phyloP scores from a whole-genome alignment of 2,329 filamentous ascomycete genomes.

The Neonectria neomacrospora region DNA sequence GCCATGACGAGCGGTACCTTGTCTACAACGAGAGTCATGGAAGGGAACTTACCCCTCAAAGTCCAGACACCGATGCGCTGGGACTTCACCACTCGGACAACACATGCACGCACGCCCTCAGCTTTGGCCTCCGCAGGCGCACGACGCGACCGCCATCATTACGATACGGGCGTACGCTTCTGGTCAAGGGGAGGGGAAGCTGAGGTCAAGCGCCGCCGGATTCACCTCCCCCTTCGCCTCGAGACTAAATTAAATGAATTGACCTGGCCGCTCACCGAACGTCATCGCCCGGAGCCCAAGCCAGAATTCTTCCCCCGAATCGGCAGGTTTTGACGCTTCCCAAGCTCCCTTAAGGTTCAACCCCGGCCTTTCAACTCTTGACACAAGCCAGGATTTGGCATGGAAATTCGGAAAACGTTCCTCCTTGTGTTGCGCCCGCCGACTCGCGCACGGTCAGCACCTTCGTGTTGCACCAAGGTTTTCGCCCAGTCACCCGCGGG shows the following conservation, averaged over 20 bases:
- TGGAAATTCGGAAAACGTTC: background rate
- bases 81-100: background rate
- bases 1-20: slow-evolving; percentile 27
- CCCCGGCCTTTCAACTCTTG: slow-evolving; percentile 16
- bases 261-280: background rate
- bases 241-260: background rate
- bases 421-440: background rate
- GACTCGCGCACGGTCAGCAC: background rate
- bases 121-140: slow-evolving; percentile 9
- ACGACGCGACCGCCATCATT: slow-evolving; percentile 13
- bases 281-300: background rate
- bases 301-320: background rate
- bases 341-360: slow-evolving; percentile 11
- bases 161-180: background rate
- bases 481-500: slow-evolving; percentile 7
- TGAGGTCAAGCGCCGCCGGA: slow-evolving; percentile 1
- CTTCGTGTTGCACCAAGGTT: background rate
- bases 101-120: background rate
- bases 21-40: slow-evolving; percentile 33
- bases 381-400: background rate
- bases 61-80: background rate
- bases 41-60: slow-evolving; percentile 24
- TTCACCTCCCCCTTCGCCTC: slow-evolving; percentile 8
- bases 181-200: background rate
- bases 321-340: slow-evolving; percentile 11